These are phyloP conservation scores for Viridothelium virens DNA, from an alignment of 495 filamentous ascomycete species.

Conservation along the genomic window DNA sequence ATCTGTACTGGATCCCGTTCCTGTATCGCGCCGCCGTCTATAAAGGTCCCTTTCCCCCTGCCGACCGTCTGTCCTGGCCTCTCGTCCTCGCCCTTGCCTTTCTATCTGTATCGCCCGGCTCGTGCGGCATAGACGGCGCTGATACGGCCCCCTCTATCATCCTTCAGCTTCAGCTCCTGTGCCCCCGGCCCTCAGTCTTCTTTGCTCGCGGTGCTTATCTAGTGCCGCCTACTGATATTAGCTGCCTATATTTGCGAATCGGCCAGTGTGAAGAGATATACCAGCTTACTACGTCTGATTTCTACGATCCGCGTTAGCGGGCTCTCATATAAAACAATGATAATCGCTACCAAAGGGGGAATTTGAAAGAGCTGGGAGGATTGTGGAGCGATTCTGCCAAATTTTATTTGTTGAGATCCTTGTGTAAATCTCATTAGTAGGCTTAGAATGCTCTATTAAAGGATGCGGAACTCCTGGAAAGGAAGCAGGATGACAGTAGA, in stretches of 20 bases:
- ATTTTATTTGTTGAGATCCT: not conserved
- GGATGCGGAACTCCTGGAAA: not conserved
- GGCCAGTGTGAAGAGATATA: not conserved
- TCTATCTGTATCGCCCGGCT: not conserved
- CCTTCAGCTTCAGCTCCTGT: not conserved
- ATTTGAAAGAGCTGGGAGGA: not conserved
- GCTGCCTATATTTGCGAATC: not conserved
- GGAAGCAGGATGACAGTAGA: not conserved
- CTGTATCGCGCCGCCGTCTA: not conserved
- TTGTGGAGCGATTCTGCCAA: slow-evolving; percentile 1
- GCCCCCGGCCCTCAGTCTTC: not conserved
- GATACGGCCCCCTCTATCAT: not conserved
- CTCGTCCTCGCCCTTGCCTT: not conserved
- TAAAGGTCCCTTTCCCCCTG: not conserved
- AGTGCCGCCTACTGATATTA: not conserved
- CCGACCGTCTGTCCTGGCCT: not conserved
- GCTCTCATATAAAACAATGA: not conserved
- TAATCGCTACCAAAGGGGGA: slow-evolving; percentile 1
- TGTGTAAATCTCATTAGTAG: not conserved
- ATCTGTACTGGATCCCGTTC: not conserved
- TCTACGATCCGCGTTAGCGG: not conserved
- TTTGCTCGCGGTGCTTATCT: slow-evolving; percentile 1
- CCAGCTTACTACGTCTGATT: not conserved
- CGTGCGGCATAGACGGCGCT: not conserved
- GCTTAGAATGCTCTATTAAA: not conserved